These are phyloP conservation scores for Pseudogymnoascus sp. DNA, from an alignment of 2,329 filamentous ascomycete genomes.

Conservation along the genomic window DNA sequence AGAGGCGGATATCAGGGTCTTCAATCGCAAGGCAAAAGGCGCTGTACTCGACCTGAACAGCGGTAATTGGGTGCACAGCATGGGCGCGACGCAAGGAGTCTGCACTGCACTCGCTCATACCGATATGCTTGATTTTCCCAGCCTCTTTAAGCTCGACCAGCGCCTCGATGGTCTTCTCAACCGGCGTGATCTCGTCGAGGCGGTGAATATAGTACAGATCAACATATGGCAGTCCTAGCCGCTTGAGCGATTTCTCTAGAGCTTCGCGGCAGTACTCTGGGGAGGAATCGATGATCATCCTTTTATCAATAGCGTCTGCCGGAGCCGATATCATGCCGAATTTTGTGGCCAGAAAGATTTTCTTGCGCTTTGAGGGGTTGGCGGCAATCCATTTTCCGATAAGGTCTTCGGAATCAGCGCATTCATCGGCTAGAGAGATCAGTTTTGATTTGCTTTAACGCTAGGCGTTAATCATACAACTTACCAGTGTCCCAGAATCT, in stretches of 20 bases:
- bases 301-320: constrained; percentile 16
- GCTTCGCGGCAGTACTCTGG: constrained; percentile 35
- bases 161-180: constrained; percentile 41
- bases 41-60: constrained; percentile 47
- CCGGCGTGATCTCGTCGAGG: constrained; percentile 34
- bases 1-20: constrained; percentile 29
- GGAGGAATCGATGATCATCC: constrained; percentile 27
- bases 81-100: constrained; percentile 38
- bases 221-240: constrained; percentile 35
- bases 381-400: not conserved
- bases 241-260: constrained; percentile 34
- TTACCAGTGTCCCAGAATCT: not conserved
- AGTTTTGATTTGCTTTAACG: not conserved
- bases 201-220: constrained; percentile 37
- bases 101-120: constrained; percentile 41
- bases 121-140: constrained; percentile 43
- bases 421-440: not conserved
- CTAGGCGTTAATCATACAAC: not conserved
- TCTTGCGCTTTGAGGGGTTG: not conserved
- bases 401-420: not conserved
- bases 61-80: constrained; percentile 41
- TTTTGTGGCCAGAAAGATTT: constrained; percentile 43
- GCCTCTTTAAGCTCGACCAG: constrained; percentile 40
- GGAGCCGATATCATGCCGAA: constrained; percentile 32
- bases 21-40: constrained; percentile 47